Base-by-base conservation (phyloP, 2,329 filamentous ascomycete species). In the Orbilia brochopaga region DNA sequence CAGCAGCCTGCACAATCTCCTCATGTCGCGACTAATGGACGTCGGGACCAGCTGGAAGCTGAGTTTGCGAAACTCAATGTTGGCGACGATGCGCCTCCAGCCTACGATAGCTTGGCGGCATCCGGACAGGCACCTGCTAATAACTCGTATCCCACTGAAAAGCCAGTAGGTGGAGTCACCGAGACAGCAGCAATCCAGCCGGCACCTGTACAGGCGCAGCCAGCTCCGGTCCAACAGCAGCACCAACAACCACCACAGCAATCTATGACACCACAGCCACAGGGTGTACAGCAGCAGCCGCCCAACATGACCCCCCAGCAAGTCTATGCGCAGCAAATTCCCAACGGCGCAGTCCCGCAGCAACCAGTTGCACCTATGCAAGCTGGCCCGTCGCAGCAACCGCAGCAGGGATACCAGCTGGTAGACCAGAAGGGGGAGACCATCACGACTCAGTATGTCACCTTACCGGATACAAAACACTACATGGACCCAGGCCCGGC, bases 81-180 rank as follows among this genome's bases (percentile, higher is more conserved):
- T 75, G 85, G 88, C 30, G 90, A 91, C 21, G 92, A 91, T 60
- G 92, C 93, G 13, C 94, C 94, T 19, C 94, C 94, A n/a, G 93
- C 94, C 4, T 99, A 99, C 79, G 94, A 91, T 8, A 94, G 88
- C 76, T 86, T 96, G 40, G 62, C 69, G 8, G 69, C 56, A n/a
- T 21, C 48, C 19, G 69, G 57, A 21, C 67, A 67, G 19, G 67
- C 59, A 60, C 75, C 69, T 40, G 30, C 53, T 23, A 51, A 53
- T 60, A 46, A 53, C 50, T 24, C 67, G 19, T 56, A 74, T 65
- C 69, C 73, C 1, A 13, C 67, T 23, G 60, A 72, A 10, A 73
- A 72, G n/a, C 42, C 65, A 7, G 37, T 19, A 8, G 30, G 65
- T 10, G 19, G 59, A 70, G 37, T 42, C 30, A 15, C 63, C 30